A percentile compares a stretch with the other conserved stretches of the same genome.
Evolutionary conservation across 192 early-diverging fungal species (phyloP).

Genomic region (Backusella liffmaniae): DNA sequence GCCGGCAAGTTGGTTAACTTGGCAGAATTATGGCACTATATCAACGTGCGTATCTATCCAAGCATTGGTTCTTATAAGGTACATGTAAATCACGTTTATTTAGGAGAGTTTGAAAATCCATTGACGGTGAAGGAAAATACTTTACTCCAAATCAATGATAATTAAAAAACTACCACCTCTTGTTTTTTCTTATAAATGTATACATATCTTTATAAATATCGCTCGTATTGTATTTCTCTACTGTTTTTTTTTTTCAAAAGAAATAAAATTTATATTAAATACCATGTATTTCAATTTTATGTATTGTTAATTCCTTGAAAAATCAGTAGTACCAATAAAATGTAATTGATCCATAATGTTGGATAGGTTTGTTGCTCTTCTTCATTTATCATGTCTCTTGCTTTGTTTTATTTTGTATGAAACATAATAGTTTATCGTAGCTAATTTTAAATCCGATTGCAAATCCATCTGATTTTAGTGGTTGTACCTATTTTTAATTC

Average conservation of each 20-base stretch:
- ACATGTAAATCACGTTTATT: background rate
- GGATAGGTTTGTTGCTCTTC: background rate
- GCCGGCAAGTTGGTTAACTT: background rate
- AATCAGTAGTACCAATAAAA: background rate
- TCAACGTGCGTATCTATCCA: background rate
- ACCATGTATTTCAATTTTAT: background rate
- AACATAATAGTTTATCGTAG: background rate
- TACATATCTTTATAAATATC: background rate
- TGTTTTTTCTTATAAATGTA: background rate
- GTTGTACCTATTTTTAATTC: background rate
- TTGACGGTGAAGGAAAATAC: background rate
- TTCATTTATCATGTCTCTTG: background rate
- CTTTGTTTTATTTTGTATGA: background rate
- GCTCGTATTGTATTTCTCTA: background rate
- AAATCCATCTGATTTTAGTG: background rate
- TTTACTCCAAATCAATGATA: background rate
- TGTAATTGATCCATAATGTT: background rate
- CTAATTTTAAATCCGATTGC: background rate
- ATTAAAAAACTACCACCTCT: background rate
- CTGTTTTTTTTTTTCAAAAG: background rate
- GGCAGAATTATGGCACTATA: background rate
- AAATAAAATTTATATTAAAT: background rate
- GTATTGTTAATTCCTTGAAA: too few species aligned
- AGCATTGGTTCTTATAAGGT: background rate
- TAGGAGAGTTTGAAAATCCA: background rate